Conservation (phyloP, 805 yeast genomes). For the Ogataea methylovora region DNA sequence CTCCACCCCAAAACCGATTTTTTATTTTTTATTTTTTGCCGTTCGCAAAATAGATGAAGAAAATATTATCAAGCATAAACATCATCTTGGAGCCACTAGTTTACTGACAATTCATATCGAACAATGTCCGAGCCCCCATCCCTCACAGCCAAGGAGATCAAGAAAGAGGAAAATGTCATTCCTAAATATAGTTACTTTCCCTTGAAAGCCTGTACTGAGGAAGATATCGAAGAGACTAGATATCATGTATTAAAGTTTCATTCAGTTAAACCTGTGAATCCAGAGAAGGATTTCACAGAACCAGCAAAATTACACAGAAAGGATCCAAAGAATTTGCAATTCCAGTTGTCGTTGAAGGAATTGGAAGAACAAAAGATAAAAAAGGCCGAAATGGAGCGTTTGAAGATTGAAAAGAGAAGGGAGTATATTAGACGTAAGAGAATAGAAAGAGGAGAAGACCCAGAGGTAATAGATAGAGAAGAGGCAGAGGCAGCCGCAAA, state of each 20-base stretch:
- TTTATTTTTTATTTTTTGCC: no score
- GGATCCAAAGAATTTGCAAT: conserved; percentile 87
- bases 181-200: conserved; percentile 38
- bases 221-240: conserved; percentile 65
- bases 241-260: conserved; percentile 81
- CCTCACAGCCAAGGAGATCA: background rate
- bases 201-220: conserved; percentile 63
- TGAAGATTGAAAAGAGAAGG: conserved; percentile 35
- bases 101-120: no score
- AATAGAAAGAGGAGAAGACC: conserved; percentile 9
- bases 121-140: background rate
- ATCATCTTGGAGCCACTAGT: no score
- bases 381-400: conserved; percentile 27
- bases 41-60: no score
- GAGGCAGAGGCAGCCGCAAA: background rate
- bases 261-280: conserved; percentile 64
- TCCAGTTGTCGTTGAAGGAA: conserved; percentile 73
- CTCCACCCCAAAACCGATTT: no score
- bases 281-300: conserved; percentile 58
- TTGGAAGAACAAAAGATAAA: conserved; percentile 51
- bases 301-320: conserved; percentile 89
- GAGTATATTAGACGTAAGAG: conserved; percentile 17
- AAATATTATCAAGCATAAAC: no score
- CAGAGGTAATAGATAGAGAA: conserved; percentile 11
- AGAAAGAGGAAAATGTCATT: conserved; percentile 1